Evolutionary conservation across 345 rosid genomes (phyloP), one percentile per base, ranked within the genome.

Genomic region (Rhizophora mangle): DNA sequence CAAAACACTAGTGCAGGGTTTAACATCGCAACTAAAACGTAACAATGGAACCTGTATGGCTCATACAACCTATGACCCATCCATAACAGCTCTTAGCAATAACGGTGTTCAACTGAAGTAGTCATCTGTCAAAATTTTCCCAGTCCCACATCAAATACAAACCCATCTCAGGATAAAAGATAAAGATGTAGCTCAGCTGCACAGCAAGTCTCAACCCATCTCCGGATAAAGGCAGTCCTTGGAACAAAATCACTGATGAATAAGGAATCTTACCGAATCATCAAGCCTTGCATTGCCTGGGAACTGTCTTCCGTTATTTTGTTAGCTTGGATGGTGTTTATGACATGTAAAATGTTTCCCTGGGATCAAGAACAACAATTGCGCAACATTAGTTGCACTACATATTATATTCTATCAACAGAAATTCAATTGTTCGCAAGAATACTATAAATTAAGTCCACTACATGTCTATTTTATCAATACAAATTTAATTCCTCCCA

Each of bases 251-350:
- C 20, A 20, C 18, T 27, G 20, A 8, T 5, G 60, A 37, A 39
- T 39, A 52, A 13, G 2, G 51, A 51, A 37, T 22, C 70, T 78
- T 82, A 90, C 64, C 90, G 98, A 74, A 80, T 83, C 60, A 60
- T 52, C 78, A 89, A 43, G 31, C 96, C 93, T 81, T 93, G 94
- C 58, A 70, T 76, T 39, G 89, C 80, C 72, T 86, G 97, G 29
- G 96, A 70, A 49, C 87, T 83, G 62, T 96, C 98, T 72, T 96
- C 97, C 1, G 89, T 79, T 64, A 81, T 72, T 91, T 96, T 90
- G 86, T 85, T 92, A 1, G 97, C 88, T 76, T 89, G 91, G 67
- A 92, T 85, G 77, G 98, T 89, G 79, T 66, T 83, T 73, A 96
- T 90, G 68, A 96, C 84, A 69, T 74, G 86, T 18, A 80, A 71